Conservation (phyloP, 768 basidiomycete species). For the Pisolithus albus region DNA sequence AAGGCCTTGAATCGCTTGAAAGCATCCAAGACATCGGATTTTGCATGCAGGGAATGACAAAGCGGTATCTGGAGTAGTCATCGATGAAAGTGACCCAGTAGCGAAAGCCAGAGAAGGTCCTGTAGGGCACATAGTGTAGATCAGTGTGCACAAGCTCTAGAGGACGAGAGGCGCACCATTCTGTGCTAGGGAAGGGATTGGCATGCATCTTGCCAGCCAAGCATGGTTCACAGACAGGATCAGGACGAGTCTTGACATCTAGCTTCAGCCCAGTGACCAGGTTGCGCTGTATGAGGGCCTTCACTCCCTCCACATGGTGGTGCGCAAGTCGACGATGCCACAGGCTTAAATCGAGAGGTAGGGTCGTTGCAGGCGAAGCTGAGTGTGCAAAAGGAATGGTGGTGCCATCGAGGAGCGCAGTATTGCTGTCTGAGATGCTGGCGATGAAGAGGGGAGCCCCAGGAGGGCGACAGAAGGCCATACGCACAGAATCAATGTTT, state of each 20-base stretch:
- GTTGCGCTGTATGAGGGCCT: conserved; percentile 2
- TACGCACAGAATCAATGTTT: neutral
- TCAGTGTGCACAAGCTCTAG: conserved; percentile 20
- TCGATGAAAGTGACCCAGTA: no score
- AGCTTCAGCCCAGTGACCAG: conserved; percentile 13
- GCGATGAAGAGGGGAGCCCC: conserved; percentile 7
- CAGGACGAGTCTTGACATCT: neutral
- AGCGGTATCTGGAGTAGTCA: conserved; percentile 9
- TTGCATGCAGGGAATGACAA: conserved; percentile 13
- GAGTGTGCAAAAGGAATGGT: conserved; percentile 4
- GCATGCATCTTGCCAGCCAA: conserved; percentile 17
- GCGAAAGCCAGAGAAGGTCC: no score
- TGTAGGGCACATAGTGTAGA: conserved; percentile 9
- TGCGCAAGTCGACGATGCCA: conserved; percentile 21
- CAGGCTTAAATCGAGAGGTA: conserved; percentile 9
- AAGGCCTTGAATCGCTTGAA: conserved; percentile 26
- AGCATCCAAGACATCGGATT: conserved; percentile 16
- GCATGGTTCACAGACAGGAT: conserved; percentile 17
- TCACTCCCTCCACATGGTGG: conserved; percentile 5
- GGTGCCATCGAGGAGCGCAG: conserved; percentile 14
- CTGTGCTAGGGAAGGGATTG: conserved; percentile 11
- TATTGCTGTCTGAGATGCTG: neutral
- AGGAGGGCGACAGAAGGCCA: neutral
- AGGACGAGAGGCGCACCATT: conserved; percentile 5
- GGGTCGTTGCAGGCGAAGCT: conserved; percentile 4